A percentile compares a stretch with the other conserved stretches of the same genome.
phyloP scores from a whole-genome alignment of 2,329 filamentous ascomycete genomes.

The Elsinoe batatas region DNA sequence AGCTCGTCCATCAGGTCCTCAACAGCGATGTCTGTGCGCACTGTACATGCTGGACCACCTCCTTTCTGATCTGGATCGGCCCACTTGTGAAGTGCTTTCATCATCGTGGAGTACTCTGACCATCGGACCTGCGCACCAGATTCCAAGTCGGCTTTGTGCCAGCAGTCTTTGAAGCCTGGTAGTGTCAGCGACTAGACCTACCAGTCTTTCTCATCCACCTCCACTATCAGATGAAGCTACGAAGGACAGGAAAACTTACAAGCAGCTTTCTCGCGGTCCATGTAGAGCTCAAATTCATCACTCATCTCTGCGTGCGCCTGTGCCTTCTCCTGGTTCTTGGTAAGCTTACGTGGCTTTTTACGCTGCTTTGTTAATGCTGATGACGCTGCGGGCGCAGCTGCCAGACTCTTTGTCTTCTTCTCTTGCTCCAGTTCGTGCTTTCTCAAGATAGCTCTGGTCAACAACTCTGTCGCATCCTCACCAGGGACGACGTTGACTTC shows the following conservation, averaged over 20 bases:
- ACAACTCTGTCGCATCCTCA: not conserved
- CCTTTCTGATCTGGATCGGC: not conserved
- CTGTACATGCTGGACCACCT: not conserved
- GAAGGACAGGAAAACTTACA: not conserved
- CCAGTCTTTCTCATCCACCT: conserved; percentile 17
- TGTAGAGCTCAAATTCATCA: conserved; percentile 7
- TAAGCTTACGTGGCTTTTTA: not conserved
- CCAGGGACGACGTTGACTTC: not conserved
- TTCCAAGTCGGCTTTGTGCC: conserved; percentile 37
- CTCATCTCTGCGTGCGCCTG: conserved; percentile 34
- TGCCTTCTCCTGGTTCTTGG: not conserved
- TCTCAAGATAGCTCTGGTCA: not conserved
- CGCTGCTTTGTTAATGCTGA: not conserved
- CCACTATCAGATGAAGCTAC: not conserved
- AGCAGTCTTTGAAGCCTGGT: conserved; percentile 34
- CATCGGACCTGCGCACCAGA: conserved; percentile 32
- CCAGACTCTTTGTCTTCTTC: too few species aligned
- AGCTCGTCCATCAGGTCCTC: conserved; percentile 19
- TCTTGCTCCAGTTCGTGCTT: not conserved
- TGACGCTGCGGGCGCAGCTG: not conserved
- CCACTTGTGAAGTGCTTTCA: conserved; percentile 17
- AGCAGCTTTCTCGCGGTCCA: not conserved
- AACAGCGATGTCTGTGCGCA: not conserved
- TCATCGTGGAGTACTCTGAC: conserved; percentile 29
- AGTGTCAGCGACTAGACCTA: conserved; percentile 26